Base-by-base conservation (phyloP, 1,284 basidiomycete species). In the Earliella scabrosa region DNA sequence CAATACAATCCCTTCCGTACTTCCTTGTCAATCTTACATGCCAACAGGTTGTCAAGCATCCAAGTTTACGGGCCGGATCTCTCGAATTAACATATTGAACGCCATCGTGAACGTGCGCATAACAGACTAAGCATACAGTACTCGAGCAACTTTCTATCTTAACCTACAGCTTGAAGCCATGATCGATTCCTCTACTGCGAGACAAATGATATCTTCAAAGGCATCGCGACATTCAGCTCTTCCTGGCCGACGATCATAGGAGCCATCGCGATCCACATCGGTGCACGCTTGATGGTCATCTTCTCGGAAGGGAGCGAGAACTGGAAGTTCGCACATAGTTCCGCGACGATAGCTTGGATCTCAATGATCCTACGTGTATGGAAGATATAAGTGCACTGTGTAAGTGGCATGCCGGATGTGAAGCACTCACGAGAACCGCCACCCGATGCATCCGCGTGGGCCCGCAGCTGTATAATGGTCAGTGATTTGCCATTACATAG, bases 311-410 rank as follows among this genome's bases (percentile, higher is more conserved):
- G 57, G 43, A 72, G 63, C 4, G 67, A 47, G 54, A 83, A 78
- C 56, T 82, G 76, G 53, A 83, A 83, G 43, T 74, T 72, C 40
- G 72, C 66, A 27, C 82, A 47, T 2, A 80, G 71, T 55, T 81
- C 78, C 23, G 77, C 72, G 4, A 82, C 63, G 64, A 84, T 77
- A 0, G 75, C 70, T 56, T 82, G 80, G 13, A 84, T 68, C 56
- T 85, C 80, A 29, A 78, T 66, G 0, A 82, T 60, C 6, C 73
- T 76, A 38, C 4, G 14, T 34, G 29, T 21, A 14, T 13, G 27
- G 3, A 21, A 2, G 8, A 38, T 9, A 20, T n/a, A 32, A 45
- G n/a, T 36, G 20, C 13, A 13, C 6, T 31, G 7, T 31, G 6
- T 13, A 31, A 31, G n/a, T 31, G 29, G 29, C 13, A 6, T 31